A percentile compares a stretch with the other conserved stretches of the same genome.
These are phyloP conservation scores for Cytospora schulzeri DNA, from an alignment of 2,329 filamentous ascomycete genomes.

Conservation along the genomic window DNA sequence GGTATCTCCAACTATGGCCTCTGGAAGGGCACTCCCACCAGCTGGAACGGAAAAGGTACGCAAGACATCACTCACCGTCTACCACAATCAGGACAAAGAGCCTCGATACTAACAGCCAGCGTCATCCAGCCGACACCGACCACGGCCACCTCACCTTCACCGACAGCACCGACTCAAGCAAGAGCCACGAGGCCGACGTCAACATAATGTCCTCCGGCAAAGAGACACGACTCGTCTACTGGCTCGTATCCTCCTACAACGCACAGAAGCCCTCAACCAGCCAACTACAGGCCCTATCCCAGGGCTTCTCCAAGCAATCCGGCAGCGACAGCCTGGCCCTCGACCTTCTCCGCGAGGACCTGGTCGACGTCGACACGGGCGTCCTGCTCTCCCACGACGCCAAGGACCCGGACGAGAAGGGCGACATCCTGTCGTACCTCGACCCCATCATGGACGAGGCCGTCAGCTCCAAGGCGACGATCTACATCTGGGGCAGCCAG, in stretches of 20 bases:
- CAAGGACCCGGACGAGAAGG: conserved; percentile 22
- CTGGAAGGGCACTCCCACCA: conserved; percentile 30
- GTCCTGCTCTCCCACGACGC: conserved; percentile 26
- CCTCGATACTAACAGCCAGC: not conserved
- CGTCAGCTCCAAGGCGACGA: conserved; percentile 38
- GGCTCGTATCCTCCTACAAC: conserved; percentile 48
- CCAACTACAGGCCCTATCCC: conserved; percentile 24
- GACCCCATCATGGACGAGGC: conserved; percentile 39
- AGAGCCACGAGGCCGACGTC: conserved; percentile 29
- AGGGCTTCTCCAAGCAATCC: conserved; percentile 27
- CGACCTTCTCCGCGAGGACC: conserved; percentile 29
- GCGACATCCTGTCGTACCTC: conserved; percentile 40
- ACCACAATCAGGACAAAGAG: too few relatives aligned
- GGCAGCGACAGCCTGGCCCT: conserved; percentile 28
- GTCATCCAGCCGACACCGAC: conserved; percentile 7
- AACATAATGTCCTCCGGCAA: conserved; percentile 32
- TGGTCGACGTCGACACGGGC: conserved; percentile 32
- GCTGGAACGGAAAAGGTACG: conserved; percentile 28
- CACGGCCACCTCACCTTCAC: conserved; percentile 32
- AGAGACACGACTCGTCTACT: conserved; percentile 48
- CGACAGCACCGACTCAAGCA: conserved; percentile 21
- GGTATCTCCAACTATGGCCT: conserved; percentile 31
- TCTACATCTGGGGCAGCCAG: conserved; percentile 42
- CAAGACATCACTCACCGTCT: not conserved
- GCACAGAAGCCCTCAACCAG: conserved; percentile 33